Base-by-base conservation (phyloP, 2,329 filamentous ascomycete genomes). In the Colletotrichum somersetense region DNA sequence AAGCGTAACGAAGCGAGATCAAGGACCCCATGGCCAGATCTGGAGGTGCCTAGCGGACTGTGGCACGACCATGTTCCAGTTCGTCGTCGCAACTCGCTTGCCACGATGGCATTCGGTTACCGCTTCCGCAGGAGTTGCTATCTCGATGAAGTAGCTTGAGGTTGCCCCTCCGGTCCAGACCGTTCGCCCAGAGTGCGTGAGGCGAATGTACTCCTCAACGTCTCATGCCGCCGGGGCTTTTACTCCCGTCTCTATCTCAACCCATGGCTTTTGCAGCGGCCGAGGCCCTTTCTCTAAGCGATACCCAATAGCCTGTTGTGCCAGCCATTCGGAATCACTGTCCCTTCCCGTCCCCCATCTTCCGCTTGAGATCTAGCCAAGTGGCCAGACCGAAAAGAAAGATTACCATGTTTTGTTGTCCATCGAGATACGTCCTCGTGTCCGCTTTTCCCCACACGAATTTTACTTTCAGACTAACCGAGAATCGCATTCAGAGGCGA, bases 401-500 rank as follows among this genome's bases (percentile, higher is more conserved):
- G 35, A 70, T 70, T 70, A 59, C 70, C 70, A 72, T 72, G n/a
- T 30, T 50, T 50, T 11, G 57, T 72, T 65, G 30, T 33, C 70
- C 48, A 62, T 72, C 20, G 26, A 58, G 46, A 23, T 30, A 5
- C 38, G n/a, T 40, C 38, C 59, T 59, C 38, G 70, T 61, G 58
- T 62, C 69, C 55, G 68, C 70, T 33, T 57, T 66, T 66, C 62
- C 50, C 48, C 56, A 73, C 42, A 59, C 66, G 35, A 35, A 30
- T 20, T 59, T 30, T 20, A 48, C 44, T 38, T 23, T n/a, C 53
- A n/a, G 66, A 56, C 70, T 72, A 72, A 72, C 70, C 70, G 23
- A 23, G 56, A 70, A 70, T 46, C 59, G 70, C 52, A 63, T 53
- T 67, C 72, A 89, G 86, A 75, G 88, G 88, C 75, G 88, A 90